Conservation (phyloP, 352 stramenopile species). For the Phytopythium delawarense region DNA sequence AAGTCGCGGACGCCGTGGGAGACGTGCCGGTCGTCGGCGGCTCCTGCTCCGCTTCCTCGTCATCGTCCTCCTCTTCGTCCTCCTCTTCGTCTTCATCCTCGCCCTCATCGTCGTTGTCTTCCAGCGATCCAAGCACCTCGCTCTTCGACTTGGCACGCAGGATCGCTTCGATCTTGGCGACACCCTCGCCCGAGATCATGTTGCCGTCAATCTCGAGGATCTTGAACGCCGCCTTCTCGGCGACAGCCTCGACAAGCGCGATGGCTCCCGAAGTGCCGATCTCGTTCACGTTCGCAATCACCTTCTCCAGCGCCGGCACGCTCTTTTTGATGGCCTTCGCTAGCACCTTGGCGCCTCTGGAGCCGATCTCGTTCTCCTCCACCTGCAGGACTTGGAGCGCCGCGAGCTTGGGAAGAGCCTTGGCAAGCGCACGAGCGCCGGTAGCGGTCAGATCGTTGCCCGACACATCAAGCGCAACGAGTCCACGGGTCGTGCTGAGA, state of each 20-base stretch:
- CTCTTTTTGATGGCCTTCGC: slow-evolving; percentile 59
- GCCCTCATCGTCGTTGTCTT: slow-evolving; percentile 84
- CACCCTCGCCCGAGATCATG: slow-evolving; percentile 64
- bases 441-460: slow-evolving; percentile 87
- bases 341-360: slow-evolving; percentile 72
- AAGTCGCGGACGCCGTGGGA: slow-evolving; percentile 12
- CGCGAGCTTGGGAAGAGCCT: slow-evolving; percentile 34
- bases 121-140: slow-evolving; percentile 58
- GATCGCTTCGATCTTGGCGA: slow-evolving; percentile 47
- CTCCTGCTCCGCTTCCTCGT: slow-evolving; percentile 36
- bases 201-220: slow-evolving; percentile 80
- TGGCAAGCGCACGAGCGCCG: slow-evolving; percentile 48
- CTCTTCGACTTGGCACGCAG: slow-evolving; percentile 51
- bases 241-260: slow-evolving; percentile 65
- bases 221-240: slow-evolving; percentile 44
- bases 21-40: slow-evolving; percentile 8
- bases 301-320: slow-evolving; percentile 55
- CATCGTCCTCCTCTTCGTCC: slow-evolving; percentile 37
- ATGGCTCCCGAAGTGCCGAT: slow-evolving; percentile 86
- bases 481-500: slow-evolving; percentile 26
- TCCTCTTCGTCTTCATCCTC: slow-evolving; percentile 59
- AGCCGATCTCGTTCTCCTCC: slow-evolving; percentile 93
- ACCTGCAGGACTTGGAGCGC: slow-evolving; percentile 81
- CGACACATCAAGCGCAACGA: slow-evolving; percentile 90
- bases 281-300: slow-evolving; percentile 88